Evolutionary conservation across 148 eudicot genomes (phyloP).

Genomic region (Nepenthes gracilis): DNA sequence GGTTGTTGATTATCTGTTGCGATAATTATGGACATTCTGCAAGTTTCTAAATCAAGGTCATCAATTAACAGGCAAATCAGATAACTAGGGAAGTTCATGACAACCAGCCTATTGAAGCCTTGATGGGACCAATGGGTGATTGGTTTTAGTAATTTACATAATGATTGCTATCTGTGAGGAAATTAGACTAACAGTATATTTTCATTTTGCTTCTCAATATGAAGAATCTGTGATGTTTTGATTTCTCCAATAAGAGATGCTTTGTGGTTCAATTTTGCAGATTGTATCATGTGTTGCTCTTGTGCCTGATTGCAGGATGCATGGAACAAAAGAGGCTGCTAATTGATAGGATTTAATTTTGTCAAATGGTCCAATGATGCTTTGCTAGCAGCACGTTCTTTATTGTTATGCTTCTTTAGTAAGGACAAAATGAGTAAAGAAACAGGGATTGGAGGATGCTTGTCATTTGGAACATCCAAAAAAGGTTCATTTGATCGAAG

Average conservation of each 20-base stretch:
- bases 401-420: slow-evolving; percentile 36
- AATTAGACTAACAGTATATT: no score
- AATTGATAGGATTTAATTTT: slow-evolving; percentile 27
- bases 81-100: no score
- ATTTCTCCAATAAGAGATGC: neutral
- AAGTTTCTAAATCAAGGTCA: no score
- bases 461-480: slow-evolving; percentile 22
- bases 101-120: no score
- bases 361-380: slow-evolving; percentile 37
- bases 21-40: no score
- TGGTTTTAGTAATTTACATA: no score
- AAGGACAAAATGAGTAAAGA: slow-evolving; percentile 28
- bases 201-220: no score
- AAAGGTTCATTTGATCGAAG: slow-evolving; percentile 26
- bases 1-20: no score
- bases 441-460: slow-evolving; percentile 13
- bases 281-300: neutral
- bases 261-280: neutral
- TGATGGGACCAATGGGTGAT: no score
- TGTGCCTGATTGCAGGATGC: slow-evolving; percentile 23
- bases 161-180: no score
- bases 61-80: no score
- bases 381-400: slow-evolving; percentile 21
- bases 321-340: slow-evolving; percentile 23
- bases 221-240: no score